Evolutionary conservation across 2,329 filamentous ascomycete species (phyloP), one percentile per base, ranked within the genome.

Genomic region (Alternaria infectoria): DNA sequence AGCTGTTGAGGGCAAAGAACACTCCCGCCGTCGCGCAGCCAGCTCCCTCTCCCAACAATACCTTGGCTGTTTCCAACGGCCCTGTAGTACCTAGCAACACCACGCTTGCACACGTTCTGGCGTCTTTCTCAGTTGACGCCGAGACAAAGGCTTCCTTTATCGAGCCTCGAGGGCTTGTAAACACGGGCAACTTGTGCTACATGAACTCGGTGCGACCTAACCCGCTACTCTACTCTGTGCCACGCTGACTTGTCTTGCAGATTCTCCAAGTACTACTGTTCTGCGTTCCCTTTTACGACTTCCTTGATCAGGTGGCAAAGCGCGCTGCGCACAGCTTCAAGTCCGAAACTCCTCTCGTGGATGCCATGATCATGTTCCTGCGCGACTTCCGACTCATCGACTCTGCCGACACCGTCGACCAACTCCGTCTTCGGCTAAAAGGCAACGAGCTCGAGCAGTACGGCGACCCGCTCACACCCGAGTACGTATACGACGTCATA

Each of bases 121-220:
- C 86, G 54, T 87, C 88, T 26, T 96, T 94, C 78, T 87, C 87
- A 57, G 89, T 93, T 23, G 86, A 88, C 61, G 84, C 85, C 40
- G 85, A 86, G 50, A 83, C 86, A 61, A 92, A 91, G 73, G 84
- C 95, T 69, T 85, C 91, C 17, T 97, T 97, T 75, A 86, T 99
- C 54, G 93, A 98, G 81, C 96, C 96, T 54, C 89, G 95, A 69
- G 96, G 96, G 52, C 87, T 99, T 75, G 92, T 97, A 70, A 99
- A 99, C 81, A 96, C 95, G 44, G 96, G 96, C 54, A 98, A 99
- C 78, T 96, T 98, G 92, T 99, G 96, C 82, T 99, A 99, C 82
- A 98, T 99, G 96, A 99, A 98, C 84, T 97, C 96, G 67, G 95
- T 97, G 86, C 83, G 92, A 83, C 7, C 17, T 30, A 0, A 8